Base-by-base conservation (phyloP, 2,329 filamentous ascomycete species). In the Claviceps cyperi region DNA sequence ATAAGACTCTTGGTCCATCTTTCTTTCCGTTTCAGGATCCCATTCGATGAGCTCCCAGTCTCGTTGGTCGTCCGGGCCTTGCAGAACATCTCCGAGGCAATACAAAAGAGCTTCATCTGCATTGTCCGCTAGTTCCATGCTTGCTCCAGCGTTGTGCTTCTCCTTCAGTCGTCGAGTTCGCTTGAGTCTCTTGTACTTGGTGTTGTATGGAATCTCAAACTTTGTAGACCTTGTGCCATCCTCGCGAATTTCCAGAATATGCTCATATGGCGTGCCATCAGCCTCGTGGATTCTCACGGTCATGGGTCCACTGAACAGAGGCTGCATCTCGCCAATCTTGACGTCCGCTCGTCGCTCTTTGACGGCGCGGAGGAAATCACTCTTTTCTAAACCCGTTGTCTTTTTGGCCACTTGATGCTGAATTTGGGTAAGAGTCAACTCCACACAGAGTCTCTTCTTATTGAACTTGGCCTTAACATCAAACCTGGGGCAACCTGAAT, bases 211-310 rank as follows among this genome's bases (percentile, higher is more conserved):
- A 53, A 98, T 96, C 54, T 96, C 90, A 52, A 97, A 86, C 62
- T 86, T 92, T 22, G 74, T 75, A 1, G 70, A 71, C 57, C 84
- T 87, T 2, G 85, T 86, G 14, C 80, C 78, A 28, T 84, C 83
- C 57, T 96, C 89, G 53, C 89, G 89, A 62, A 98, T 94, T 59
- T 96, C 88, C 35, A 97, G 83, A 54, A 96, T 96, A 62, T 98
- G 92, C 63, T 98, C 92, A 61, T 98, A 98, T 2, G 92, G 92
- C 0, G 92, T 97, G 9, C 92, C 92, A 61, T 98, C 94, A 22
- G 92, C 92, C 69, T 98, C 92, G 67, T 98, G 92, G 54, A 98
- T 96, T 35, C 92, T 78, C 55, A 98, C 91, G 0, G 92, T 98
- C 86, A 98, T 95, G 0, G 92, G 91, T 0, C 92, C 92, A 1